Conservation (phyloP, 2,329 filamentous ascomycete genomes). For the Penicillium sp. region DNA sequence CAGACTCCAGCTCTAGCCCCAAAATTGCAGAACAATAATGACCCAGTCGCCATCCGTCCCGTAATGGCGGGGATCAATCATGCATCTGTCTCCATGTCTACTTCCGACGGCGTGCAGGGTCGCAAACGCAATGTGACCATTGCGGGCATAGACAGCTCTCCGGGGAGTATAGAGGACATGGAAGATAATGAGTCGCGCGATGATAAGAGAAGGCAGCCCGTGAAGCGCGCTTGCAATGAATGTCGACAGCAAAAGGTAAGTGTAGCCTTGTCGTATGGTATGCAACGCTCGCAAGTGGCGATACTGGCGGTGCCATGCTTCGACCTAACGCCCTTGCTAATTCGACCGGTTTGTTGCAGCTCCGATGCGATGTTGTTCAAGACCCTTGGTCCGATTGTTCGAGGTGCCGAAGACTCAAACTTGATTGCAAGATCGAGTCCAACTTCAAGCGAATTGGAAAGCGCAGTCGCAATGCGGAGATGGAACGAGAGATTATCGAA, state of each 20-base stretch:
- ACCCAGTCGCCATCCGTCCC: conserved; percentile 33
- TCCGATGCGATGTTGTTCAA: conserved; percentile 62
- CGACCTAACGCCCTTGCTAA: conserved; percentile 4
- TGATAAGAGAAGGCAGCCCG: conserved; percentile 43
- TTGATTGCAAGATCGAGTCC: conserved; percentile 62
- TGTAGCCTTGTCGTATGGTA: not conserved
- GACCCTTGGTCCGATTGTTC: conserved; percentile 59
- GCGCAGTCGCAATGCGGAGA: conserved; percentile 59
- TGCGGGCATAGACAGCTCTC: conserved; percentile 45
- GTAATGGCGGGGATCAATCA: conserved; percentile 35
- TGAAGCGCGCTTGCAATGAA: conserved; percentile 63
- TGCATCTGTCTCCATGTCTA: conserved; percentile 26
- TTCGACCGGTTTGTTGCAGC: conserved; percentile 38
- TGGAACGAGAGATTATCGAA: conserved; percentile 56
- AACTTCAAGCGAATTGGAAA: conserved; percentile 66
- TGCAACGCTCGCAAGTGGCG: conserved; percentile 4
- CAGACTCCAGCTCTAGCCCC: conserved; percentile 27
- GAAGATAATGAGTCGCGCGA: conserved; percentile 43
- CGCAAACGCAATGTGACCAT: conserved; percentile 43
- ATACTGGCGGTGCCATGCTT: not conserved
- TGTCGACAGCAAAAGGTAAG: conserved; percentile 64
- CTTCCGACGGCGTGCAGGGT: conserved; percentile 29
- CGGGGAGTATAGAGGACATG: conserved; percentile 43
- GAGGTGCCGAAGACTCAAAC: conserved; percentile 58
- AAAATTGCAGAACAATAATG: conserved; percentile 30